Base-by-base conservation (phyloP, 805 yeast species). In the Cyberlindnera americana region DNA sequence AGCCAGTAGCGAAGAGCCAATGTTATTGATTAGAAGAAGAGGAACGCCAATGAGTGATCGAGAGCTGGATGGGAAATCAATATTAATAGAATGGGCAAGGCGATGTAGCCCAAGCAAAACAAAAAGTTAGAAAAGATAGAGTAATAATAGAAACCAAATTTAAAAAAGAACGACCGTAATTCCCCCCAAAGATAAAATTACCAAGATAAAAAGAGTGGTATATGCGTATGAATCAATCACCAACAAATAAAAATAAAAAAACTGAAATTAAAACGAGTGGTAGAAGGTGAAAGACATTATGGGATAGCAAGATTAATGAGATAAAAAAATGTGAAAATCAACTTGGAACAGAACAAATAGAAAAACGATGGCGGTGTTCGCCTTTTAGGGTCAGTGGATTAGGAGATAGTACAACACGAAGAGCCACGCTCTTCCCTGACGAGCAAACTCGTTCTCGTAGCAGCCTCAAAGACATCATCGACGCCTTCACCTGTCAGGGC, bases 401-500 rank as follows among this genome's bases (percentile, higher is more conserved):
- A 9, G 28, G 22, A 19, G 15, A 72, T 65, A 12, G 57, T 54
- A 46, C 78, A 73, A 46, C 78, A 73, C 3, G 64, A 56, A 3
- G 68, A 41, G 16, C 46, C 40, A 4, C 19, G 21, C 21, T 69
- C 69, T 34, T 72, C 66, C 35, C 71, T 69, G 16, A 76, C 73
- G 29, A 88, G 62, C 40, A 88, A 64, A 56, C 93, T 82, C 3
- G 90, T 81, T 50, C 97, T 71, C 1, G 95, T 86, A 13, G 97
- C 96, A 36, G 78, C 77, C 62, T 90, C 97, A 60, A 90, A 89
- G 3, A 90, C 90, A 56, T 86, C 95, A 61, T 89, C 96, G 17
- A 90, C 97, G 11, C 95, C 95, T 57, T 87, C 95, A 5, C 97
- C 97, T 2, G 95, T 86, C 49, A 90, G 66, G 1, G 97, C 88